Evolutionary conservation across 78 protist genomes (phyloP), one percentile per base, ranked within the genome.

Genomic region (Dictyostelium capitatum): DNA sequence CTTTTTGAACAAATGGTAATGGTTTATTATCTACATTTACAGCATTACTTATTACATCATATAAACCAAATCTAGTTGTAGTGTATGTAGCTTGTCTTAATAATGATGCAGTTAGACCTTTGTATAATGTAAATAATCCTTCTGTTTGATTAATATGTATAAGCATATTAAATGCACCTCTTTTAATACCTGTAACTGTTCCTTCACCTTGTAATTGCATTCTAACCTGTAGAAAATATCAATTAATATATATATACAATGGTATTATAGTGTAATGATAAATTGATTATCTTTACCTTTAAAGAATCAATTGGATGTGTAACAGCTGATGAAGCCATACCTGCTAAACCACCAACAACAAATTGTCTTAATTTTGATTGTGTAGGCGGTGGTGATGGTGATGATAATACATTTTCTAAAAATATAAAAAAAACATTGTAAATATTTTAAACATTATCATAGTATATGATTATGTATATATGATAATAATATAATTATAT

Each of bases 241-340:
- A 7, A 28, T 74, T 74, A 74, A n/a, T 30, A 67, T 9, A 67
- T 67, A 37, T 9, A 67, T 67, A 9, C 37, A 9, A 67, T 30
- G 5, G 73, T 5, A 37, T 37, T 8, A 67, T 67, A 9, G 8
- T 67, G 5, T 5, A 28, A 4, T 4, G 79, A 74, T n/a, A n/a
- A n/a, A n/a, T n/a, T n/a, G 43, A 37, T 37, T 37, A 37, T 37
- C 1, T 37, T 37, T 62, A 65, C 73, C 43, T 93, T 93, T 64
- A 87, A 72, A 25, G 89, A 93, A 78, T 93, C 96, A 20, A 93
- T 56, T 51, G 96, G 96, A 73, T 91, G 95, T 2, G 95, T 91
- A 47, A 91, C 28, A 9, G 89, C 78, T 1, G 83, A 84, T n/a
- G 92, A 65, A 46, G 47, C 32, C 92, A 87, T 87, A 64, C 92